These are phyloP conservation scores for Diaporthe sp. DNA, from an alignment of 2,329 filamentous ascomycete species.

Conservation along the genomic window DNA sequence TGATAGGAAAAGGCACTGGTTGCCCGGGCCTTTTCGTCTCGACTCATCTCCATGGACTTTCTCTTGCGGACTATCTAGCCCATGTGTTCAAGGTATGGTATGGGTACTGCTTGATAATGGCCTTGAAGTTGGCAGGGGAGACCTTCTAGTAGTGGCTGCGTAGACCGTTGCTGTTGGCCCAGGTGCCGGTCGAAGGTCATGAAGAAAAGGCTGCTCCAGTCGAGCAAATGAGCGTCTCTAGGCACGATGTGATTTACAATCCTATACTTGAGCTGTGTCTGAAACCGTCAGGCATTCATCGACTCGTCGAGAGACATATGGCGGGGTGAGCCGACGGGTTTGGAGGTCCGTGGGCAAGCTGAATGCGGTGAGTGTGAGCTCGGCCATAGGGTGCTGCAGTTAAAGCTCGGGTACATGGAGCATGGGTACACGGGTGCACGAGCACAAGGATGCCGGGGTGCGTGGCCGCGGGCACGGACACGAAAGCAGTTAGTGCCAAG, in stretches of 20 bases:
- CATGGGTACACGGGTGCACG: background rate
- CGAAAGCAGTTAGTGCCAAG: conserved; percentile 21
- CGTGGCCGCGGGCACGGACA: conserved; percentile 21
- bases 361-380: conserved; percentile 18
- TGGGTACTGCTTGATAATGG: background rate
- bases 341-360: conserved; percentile 23
- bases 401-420: conserved; percentile 2
- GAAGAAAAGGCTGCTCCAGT: background rate
- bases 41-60: background rate
- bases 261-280: background rate
- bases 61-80: background rate
- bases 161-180: background rate
- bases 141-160: background rate
- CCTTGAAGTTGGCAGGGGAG: background rate
- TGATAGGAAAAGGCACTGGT: background rate
- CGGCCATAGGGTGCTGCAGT: background rate
- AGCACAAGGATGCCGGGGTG: conserved; percentile 4
- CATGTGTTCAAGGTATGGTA: background rate
- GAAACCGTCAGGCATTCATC: conserved; percentile 10
- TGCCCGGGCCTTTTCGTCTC: background rate
- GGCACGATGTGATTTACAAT: background rate
- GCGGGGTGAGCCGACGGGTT: background rate
- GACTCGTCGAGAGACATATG: background rate
- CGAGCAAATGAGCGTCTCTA: background rate
- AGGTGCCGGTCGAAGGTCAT: background rate